Conservation (phyloP, 2,329 filamentous ascomycete species). For the Hypocrella siamensis region DNA sequence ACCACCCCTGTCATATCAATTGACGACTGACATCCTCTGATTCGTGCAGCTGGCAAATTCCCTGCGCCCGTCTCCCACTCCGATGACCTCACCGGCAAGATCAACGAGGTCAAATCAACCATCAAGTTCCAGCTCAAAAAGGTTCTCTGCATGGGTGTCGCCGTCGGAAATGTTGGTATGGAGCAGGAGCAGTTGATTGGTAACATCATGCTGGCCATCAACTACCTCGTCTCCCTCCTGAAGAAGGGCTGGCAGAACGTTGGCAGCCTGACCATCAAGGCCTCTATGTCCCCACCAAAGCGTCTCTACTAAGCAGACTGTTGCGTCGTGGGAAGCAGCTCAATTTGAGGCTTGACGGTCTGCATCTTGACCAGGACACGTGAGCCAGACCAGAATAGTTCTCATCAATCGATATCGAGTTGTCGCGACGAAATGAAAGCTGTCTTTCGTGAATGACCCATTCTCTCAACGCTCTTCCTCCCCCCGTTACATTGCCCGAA, state of each 20-base stretch:
- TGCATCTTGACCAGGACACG: too few relatives aligned
- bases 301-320: constrained; percentile 86
- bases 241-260: constrained; percentile 99
- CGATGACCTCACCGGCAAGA: constrained; percentile 87
- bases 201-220: constrained; percentile 99
- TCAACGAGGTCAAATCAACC: constrained; percentile 99
- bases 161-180: constrained; percentile 98
- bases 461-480: too few relatives aligned
- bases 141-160: constrained; percentile 99
- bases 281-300: constrained; percentile 97
- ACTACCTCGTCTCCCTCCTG: constrained; percentile 97
- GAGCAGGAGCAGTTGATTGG: constrained; percentile 85
- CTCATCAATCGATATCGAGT: too few relatives aligned
- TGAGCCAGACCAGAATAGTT: too few relatives aligned
- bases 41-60: constrained; percentile 84
- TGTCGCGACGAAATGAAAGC: too few relatives aligned
- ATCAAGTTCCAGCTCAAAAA: constrained; percentile 99
- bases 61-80: constrained; percentile 93
- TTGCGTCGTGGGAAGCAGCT: too few relatives aligned
- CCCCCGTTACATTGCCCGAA: too few relatives aligned
- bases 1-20: too few relatives aligned
- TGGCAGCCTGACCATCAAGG: constrained; percentile 98
- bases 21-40: constrained; percentile 11
- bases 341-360: too few relatives aligned
- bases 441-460: too few relatives aligned